Base-by-base conservation (phyloP, 2,329 filamentous ascomycete species). In the Trichoderma atroviride region DNA sequence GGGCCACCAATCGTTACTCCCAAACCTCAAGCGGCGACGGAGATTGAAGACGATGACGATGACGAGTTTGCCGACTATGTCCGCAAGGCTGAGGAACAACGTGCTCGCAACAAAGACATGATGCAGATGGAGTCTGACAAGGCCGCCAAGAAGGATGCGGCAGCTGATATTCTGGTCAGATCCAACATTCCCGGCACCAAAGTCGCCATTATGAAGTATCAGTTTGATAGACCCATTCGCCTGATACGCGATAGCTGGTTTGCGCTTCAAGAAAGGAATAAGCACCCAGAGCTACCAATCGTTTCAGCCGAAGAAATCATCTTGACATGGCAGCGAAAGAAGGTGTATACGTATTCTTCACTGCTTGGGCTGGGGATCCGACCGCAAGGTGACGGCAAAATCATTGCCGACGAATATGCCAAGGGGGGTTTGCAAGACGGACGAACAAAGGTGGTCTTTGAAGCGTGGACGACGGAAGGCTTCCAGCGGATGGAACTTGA, bases 251-350 rank as follows among this genome's bases (percentile, higher is more conserved):
- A 87, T 47, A 87, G 87, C 14, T 97, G 93, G 92, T 88, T 91
- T 74, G 80, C 83, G 14, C 84, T 85, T 66, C 90, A 94, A 75
- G 78, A 78, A 1, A 85, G 78, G 1, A 79, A 50, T 4, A 50
- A 81, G 2, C 76, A 78, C 1, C 62, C 78, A 6, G 40, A 73
- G 11, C 74, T 84, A 9, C 72, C 78, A 2, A 73, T 78, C 2
- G 81, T 85, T 3, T 77, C 84, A 29, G 79, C 84, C 2, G 80
- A 85, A 5, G 81, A 83, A 0, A 82, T 96, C 22, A 91, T 96
- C 74, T 85, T 98, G 68, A 96, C 92, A 0, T 97, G 92, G 90
- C 90, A 89, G 72, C 86, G 88, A 31, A 88, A 87, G 69, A 87
- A 88, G 70, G 80, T 97, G 3, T 97, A 91, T 76, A 88, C 92